Conservation (phyloP, 2,329 filamentous ascomycete genomes). For the Neopestalotiopsis clavispora region DNA sequence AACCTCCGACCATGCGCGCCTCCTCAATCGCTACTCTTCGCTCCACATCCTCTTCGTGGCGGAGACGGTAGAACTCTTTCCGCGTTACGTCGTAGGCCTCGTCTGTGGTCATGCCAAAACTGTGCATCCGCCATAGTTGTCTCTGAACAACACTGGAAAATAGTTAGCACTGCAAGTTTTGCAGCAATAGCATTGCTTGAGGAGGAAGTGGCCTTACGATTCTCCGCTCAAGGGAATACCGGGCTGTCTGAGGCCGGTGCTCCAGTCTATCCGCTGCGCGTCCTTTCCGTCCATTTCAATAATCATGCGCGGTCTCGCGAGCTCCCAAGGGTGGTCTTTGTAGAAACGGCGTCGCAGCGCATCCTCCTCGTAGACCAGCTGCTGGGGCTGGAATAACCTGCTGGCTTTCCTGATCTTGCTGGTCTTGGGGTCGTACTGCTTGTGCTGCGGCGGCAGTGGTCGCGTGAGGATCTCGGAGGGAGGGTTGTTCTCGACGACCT, state of each 20-base stretch:
- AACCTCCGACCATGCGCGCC: slow-evolving; percentile 81
- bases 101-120: slow-evolving; percentile 61
- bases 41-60: slow-evolving; percentile 83
- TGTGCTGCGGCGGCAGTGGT: slow-evolving; percentile 54
- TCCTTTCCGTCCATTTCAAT: slow-evolving; percentile 88
- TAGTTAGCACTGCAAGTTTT: slow-evolving; percentile 2
- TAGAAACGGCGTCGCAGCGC: slow-evolving; percentile 81
- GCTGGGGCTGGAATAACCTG: slow-evolving; percentile 79
- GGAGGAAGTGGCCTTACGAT: slow-evolving; percentile 59
- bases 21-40: slow-evolving; percentile 86
- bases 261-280: slow-evolving; percentile 78
- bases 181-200: neutral
- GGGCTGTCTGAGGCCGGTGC: slow-evolving; percentile 71
- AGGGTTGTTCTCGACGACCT: slow-evolving; percentile 56
- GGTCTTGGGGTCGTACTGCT: slow-evolving; percentile 46
- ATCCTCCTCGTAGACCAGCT: slow-evolving; percentile 84
- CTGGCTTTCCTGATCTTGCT: slow-evolving; percentile 68
- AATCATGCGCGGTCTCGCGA: slow-evolving; percentile 84
- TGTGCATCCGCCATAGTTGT: slow-evolving; percentile 83
- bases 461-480: slow-evolving; percentile 64
- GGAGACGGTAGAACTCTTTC: slow-evolving; percentile 86
- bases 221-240: slow-evolving; percentile 83
- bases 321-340: slow-evolving; percentile 94
- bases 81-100: slow-evolving; percentile 86
- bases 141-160: slow-evolving; percentile 82